phyloP scores from a whole-genome alignment of 1,284 basidiomycete species.

The Neotropicomus parvogracilis region DNA sequence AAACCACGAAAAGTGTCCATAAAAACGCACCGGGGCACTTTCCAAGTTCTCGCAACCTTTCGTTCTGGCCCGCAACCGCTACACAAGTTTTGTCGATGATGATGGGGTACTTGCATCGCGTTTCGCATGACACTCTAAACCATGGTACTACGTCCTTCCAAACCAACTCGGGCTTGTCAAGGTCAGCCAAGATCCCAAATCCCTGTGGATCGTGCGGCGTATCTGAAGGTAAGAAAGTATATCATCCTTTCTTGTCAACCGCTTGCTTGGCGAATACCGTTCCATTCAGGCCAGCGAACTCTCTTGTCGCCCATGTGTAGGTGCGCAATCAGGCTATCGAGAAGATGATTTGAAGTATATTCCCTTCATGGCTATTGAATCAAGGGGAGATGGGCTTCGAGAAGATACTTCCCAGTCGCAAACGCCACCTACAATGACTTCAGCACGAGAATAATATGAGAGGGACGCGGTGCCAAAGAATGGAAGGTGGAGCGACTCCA shows the following conservation, averaged over 20 bases:
- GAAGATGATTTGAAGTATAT: conserved; percentile 17
- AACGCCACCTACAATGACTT: conserved; percentile 42
- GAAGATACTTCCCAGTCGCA: conserved; percentile 43
- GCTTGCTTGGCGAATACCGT: conserved; percentile 46
- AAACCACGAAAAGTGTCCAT: neutral
- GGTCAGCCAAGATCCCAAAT: conserved; percentile 53
- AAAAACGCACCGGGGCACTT: conserved; percentile 29
- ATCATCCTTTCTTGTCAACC: conserved; percentile 67
- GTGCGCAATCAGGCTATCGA: neutral
- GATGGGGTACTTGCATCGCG: conserved; percentile 30
- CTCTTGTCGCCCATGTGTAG: conserved; percentile 25
- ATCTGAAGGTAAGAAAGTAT: conserved; percentile 31
- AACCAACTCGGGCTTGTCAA: conserved; percentile 42
- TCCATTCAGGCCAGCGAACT: conserved; percentile 36
- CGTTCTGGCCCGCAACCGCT: conserved; percentile 28
- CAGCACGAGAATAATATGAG: conserved; percentile 9
- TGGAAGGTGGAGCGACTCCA: conserved; percentile 50
- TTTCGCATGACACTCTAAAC: conserved; percentile 25
- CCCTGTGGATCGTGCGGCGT: conserved; percentile 37
- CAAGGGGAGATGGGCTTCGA: conserved; percentile 48
- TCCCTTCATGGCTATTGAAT: conserved; percentile 54
- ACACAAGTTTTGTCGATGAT: conserved; percentile 28
- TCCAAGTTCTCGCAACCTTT: conserved; percentile 31
- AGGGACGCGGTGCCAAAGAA: conserved; percentile 52
- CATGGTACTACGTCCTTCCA: conserved; percentile 30